Evolutionary conservation across 768 basidiomycete genomes (phyloP).

Genomic region (Trametes coccinea): DNA sequence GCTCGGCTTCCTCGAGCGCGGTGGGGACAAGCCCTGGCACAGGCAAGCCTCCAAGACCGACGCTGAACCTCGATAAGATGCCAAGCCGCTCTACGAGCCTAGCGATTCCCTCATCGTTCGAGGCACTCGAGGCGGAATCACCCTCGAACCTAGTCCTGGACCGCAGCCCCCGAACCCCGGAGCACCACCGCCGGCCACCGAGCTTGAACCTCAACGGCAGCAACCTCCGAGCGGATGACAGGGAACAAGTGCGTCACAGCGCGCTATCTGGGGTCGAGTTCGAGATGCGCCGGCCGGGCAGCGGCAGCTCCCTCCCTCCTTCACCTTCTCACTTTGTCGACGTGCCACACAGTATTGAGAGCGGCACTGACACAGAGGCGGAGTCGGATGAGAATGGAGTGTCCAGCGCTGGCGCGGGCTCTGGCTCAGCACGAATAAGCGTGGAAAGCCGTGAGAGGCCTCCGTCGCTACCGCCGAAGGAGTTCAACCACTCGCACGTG

Average conservation of each 20-base stretch:
- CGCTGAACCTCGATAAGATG: conserved; percentile 37
- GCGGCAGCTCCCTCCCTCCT: conserved; percentile 46
- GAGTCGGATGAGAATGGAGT: conserved; percentile 44
- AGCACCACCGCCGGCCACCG: conserved; percentile 9
- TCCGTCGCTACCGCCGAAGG: conserved; percentile 28
- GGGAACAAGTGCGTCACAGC: conserved; percentile 16
- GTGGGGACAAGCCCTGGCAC: conserved; percentile 10
- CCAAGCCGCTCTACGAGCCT: conserved; percentile 38
- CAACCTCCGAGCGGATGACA: conserved; percentile 6
- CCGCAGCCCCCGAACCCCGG: conserved; percentile 9
- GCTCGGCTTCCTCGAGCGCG: conserved; percentile 28
- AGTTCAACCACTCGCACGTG: neutral
- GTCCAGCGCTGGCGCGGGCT: neutral
- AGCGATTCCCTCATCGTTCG: conserved; percentile 20
- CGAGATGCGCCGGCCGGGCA: conserved; percentile 33
- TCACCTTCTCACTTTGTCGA: conserved; percentile 67
- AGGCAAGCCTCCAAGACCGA: conserved; percentile 28
- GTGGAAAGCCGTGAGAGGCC: conserved; percentile 12
- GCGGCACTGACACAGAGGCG: conserved; percentile 70
- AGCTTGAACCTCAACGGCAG: conserved; percentile 21
- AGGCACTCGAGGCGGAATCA: conserved; percentile 20
- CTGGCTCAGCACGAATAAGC: neutral
- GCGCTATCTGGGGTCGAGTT: conserved; percentile 24
- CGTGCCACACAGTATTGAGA: conserved; percentile 72
- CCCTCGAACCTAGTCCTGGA: conserved; percentile 15